Percentiles rank a stretch among this genome's conserved stretches.
phyloP scores from a whole-genome alignment of 2,329 filamentous ascomycete species.

The Cladosporium sp. region DNA sequence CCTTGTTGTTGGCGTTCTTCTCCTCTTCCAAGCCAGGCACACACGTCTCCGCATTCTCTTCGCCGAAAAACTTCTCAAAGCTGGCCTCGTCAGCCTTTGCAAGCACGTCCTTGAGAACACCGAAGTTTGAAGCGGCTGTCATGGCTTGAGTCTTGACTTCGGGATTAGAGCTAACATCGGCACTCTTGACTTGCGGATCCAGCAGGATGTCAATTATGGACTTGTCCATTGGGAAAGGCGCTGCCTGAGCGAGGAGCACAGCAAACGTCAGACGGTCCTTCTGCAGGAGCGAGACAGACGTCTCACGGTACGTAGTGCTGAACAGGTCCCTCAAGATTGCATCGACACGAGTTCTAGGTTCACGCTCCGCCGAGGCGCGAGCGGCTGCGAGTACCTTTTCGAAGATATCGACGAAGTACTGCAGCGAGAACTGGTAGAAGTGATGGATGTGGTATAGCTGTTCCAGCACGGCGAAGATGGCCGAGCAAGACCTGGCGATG shows the following conservation, averaged over 20 bases:
- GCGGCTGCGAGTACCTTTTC: slow-evolving; percentile 81
- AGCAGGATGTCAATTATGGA: slow-evolving; percentile 78
- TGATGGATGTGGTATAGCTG: slow-evolving; percentile 97
- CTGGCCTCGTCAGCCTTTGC: slow-evolving; percentile 54
- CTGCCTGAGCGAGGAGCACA: slow-evolving; percentile 89
- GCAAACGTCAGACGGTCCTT: slow-evolving; percentile 91
- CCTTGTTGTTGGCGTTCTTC: slow-evolving; percentile 54
- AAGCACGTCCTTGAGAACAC: slow-evolving; percentile 66
- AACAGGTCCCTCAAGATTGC: slow-evolving; percentile 90
- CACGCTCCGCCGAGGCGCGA: slow-evolving; percentile 59
- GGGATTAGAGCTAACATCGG: slow-evolving; percentile 67
- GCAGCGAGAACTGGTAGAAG: slow-evolving; percentile 98
- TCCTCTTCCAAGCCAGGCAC: slow-evolving; percentile 69
- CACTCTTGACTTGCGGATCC: slow-evolving; percentile 67
- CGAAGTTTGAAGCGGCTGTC: slow-evolving; percentile 60
- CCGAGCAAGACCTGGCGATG: slow-evolving; percentile 90
- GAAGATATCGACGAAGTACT: slow-evolving; percentile 98
- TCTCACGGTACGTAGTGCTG: slow-evolving; percentile 83
- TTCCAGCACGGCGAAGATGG: slow-evolving; percentile 93
- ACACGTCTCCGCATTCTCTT: slow-evolving; percentile 79
- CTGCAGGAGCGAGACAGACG: slow-evolving; percentile 85
- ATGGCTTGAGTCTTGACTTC: slow-evolving; percentile 63
- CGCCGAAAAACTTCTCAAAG: slow-evolving; percentile 77
- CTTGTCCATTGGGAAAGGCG: slow-evolving; percentile 95
- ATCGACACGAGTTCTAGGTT: slow-evolving; percentile 64